phyloP scores from a whole-genome alignment of 1,284 basidiomycete species.

The Anthracocystis walkeri region DNA sequence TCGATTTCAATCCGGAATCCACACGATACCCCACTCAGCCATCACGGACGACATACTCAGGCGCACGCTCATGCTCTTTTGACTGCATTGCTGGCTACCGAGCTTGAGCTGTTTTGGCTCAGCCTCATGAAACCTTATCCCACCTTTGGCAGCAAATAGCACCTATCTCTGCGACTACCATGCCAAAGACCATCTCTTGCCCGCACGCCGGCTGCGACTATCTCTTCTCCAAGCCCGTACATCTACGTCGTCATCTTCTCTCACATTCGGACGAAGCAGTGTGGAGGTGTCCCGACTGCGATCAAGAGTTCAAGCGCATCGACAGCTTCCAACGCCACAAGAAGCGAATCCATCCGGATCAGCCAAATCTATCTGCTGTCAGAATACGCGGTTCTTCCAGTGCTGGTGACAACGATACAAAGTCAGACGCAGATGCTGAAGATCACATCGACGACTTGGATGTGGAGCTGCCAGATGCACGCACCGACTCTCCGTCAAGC shows the following conservation, averaged over 20 bases:
- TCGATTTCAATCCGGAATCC: background rate
- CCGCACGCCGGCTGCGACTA: constrained; percentile 45
- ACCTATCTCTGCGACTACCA: no score
- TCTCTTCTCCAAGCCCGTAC: constrained; percentile 48
- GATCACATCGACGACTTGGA: constrained; percentile 20
- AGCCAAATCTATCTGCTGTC: constrained; percentile 30
- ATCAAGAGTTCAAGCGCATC: constrained; percentile 50
- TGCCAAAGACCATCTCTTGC: constrained; percentile 50
- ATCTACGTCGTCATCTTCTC: constrained; percentile 44
- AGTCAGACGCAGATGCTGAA: constrained; percentile 25
- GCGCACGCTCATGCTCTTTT: background rate
- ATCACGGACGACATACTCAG: background rate
- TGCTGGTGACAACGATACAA: constrained; percentile 5
- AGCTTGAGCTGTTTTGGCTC: background rate
- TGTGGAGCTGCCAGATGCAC: background rate
- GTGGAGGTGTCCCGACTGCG: constrained; percentile 46
- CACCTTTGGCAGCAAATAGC: background rate
- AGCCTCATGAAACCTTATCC: background rate
- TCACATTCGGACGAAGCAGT: constrained; percentile 43
- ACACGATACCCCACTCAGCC: background rate
- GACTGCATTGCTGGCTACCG: background rate
- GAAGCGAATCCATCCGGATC: constrained; percentile 46
- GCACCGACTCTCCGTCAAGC: background rate
- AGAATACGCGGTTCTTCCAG: constrained; percentile 13
- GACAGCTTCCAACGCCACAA: constrained; percentile 54